Evolutionary conservation across 176 grass and related monocot species (phyloP).

Genomic region (Poa pratensis): DNA sequence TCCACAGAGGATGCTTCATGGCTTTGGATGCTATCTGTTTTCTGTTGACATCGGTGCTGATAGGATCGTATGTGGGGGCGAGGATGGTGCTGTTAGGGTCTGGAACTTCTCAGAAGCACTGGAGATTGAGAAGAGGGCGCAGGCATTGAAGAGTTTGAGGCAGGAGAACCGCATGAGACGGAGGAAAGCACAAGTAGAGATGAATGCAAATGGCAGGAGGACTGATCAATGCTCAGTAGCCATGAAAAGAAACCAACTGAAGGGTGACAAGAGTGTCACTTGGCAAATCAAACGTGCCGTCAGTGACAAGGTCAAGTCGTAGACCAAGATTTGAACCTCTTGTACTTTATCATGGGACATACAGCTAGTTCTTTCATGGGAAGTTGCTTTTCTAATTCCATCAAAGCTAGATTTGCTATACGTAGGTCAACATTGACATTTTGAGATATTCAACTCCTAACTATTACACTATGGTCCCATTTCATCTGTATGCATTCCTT

Average conservation of each 20-base stretch:
- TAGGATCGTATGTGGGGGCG: conserved; percentile 90
- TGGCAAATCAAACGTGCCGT: conserved; percentile 71
- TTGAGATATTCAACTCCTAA: conserved; percentile 34
- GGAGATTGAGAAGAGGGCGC: conserved; percentile 79
- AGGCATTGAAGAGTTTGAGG: conserved; percentile 65
- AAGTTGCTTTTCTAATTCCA: conserved; percentile 32
- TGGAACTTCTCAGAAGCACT: conserved; percentile 94
- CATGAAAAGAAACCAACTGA: conserved; percentile 71
- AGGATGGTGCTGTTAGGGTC: conserved; percentile 80
- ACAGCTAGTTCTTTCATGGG: conserved; percentile 30
- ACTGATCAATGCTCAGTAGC: conserved; percentile 63
- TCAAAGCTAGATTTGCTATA: conserved; percentile 32
- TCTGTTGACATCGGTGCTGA: conserved; percentile 70
- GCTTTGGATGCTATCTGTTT: conserved; percentile 85
- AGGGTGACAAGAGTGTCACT: conserved; percentile 58
- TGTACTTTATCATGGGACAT: neutral
- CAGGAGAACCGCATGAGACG: conserved; percentile 94
- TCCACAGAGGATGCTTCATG: conserved; percentile 91
- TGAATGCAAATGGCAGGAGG: conserved; percentile 64
- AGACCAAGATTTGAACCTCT: conserved; percentile 37
- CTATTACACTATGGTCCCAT: neutral
- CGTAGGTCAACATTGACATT: conserved; percentile 39
- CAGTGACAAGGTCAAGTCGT: conserved; percentile 72
- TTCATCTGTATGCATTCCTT: conserved; percentile 24
- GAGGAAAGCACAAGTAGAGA: conserved; percentile 76